phyloP scores from a whole-genome alignment of 2,329 filamentous ascomycete genomes.

The Aspergillus felis region DNA sequence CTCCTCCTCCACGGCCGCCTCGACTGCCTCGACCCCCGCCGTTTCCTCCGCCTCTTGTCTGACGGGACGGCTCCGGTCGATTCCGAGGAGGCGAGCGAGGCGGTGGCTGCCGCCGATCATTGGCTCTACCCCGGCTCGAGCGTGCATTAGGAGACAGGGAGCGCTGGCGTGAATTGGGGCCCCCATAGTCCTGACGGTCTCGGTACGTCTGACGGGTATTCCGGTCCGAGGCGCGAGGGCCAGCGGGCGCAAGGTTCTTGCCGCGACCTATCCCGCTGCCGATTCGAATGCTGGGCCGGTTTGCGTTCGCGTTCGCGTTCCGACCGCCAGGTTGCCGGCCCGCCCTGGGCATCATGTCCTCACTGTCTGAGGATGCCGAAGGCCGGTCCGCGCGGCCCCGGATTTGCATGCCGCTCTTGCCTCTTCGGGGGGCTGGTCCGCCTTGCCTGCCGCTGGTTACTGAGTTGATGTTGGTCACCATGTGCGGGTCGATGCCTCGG shows the following conservation, averaged over 20 bases:
- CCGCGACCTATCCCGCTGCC: constrained; percentile 28
- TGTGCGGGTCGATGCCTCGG: constrained; percentile 31
- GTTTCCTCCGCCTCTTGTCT: constrained; percentile 8
- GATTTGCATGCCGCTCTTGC: constrained; percentile 29
- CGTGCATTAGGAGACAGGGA: constrained; percentile 30
- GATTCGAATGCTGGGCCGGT: constrained; percentile 35
- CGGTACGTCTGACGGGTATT: constrained; percentile 18
- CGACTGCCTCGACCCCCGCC: constrained; percentile 11
- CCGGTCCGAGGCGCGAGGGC: constrained; percentile 12
- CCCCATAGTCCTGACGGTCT: constrained; percentile 25
- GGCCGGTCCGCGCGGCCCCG: constrained; percentile 32
- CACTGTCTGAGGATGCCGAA: constrained; percentile 30
- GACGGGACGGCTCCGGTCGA: constrained; percentile 11
- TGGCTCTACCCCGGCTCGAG: constrained; percentile 16
- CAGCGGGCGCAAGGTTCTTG: constrained; percentile 19
- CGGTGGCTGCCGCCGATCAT: constrained; percentile 18
- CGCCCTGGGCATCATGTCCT: constrained; percentile 30
- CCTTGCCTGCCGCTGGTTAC: constrained; percentile 12
- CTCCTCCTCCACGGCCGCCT: constrained; percentile 17
- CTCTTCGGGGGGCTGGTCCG: constrained; percentile 14
- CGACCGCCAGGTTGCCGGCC: constrained; percentile 23
- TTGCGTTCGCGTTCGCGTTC: constrained; percentile 10
- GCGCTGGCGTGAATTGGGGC: constrained; percentile 23
- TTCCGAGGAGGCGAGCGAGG: constrained; percentile 20
- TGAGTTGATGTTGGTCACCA: constrained; percentile 38